Evolutionary conservation across 202 grass and related monocot genomes (phyloP).

Genomic region (Eragrostis tef): DNA sequence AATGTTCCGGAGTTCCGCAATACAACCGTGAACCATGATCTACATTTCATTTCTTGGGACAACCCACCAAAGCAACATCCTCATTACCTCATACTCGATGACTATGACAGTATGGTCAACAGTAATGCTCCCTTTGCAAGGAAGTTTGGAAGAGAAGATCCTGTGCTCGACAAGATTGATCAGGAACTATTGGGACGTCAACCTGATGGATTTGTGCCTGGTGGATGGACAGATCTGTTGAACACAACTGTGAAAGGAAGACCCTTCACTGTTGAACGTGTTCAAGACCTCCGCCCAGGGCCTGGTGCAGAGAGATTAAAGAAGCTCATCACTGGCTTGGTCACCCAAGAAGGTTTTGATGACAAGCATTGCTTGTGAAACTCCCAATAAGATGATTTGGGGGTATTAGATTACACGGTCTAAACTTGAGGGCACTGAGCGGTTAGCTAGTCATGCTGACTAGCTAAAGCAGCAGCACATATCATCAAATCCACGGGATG

Average conservation of each 20-base stretch:
- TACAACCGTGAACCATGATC: constrained; percentile 93
- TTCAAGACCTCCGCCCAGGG: constrained; percentile 68
- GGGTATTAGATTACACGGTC: constrained; percentile 45
- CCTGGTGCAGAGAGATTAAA: constrained; percentile 73
- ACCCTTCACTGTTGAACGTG: constrained; percentile 55
- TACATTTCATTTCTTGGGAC: constrained; percentile 99
- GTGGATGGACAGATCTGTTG: constrained; percentile 71
- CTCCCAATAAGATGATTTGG: constrained; percentile 36
- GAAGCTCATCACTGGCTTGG: constrained; percentile 70
- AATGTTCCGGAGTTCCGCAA: constrained; percentile 85
- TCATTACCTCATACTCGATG: constrained; percentile 73
- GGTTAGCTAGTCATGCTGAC: constrained; percentile 50
- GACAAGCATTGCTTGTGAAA: constrained; percentile 87
- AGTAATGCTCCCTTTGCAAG: constrained; percentile 95
- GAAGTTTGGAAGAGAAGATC: constrained; percentile 83
- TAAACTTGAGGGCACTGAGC: constrained; percentile 37
- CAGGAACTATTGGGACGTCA: constrained; percentile 68
- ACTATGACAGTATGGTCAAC: constrained; percentile 65
- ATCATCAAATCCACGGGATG: constrained; percentile 39
- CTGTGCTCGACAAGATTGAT: constrained; percentile 91
- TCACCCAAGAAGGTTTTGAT: constrained; percentile 79
- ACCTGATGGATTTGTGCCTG: constrained; percentile 62
- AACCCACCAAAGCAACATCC: constrained; percentile 99
- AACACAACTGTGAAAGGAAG: constrained; percentile 55
- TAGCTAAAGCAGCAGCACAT: constrained; percentile 46